A percentile compares a stretch with the other conserved stretches of the same genome.
Evolutionary conservation across 2,329 filamentous ascomycete genomes (phyloP).

Genomic region (Sphaerostilbella broomeana): DNA sequence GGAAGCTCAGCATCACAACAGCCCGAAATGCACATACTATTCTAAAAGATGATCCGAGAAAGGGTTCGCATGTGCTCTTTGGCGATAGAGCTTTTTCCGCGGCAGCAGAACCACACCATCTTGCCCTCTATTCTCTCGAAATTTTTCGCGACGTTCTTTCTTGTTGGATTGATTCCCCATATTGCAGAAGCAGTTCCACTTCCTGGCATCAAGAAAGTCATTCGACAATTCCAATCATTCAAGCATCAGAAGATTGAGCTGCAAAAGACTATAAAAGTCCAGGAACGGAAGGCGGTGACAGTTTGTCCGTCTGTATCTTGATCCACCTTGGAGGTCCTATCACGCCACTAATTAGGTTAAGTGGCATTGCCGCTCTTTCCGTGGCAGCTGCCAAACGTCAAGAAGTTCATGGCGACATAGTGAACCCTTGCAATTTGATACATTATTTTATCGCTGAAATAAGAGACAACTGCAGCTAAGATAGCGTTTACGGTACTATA

Average conservation of each 20-base stretch:
- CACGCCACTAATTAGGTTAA: conserved; percentile 1
- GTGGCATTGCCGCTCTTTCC: neutral
- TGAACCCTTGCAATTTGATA: too few species aligned
- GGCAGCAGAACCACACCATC: conserved; percentile 59
- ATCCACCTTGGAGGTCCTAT: too few species aligned
- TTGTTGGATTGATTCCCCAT: conserved; percentile 41
- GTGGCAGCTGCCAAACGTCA: too few species aligned
- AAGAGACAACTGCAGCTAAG: too few species aligned
- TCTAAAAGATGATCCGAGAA: conserved; percentile 88
- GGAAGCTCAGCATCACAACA: neutral
- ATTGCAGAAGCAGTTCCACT: neutral
- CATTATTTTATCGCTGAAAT: too few species aligned
- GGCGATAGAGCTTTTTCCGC: conserved; percentile 92
- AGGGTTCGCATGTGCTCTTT: conserved; percentile 94
- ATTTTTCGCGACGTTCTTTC: conserved; percentile 59
- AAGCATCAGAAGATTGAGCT: too few species aligned
- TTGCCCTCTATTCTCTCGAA: conserved; percentile 49
- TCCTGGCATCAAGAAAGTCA: too few species aligned
- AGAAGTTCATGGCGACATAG: too few species aligned
- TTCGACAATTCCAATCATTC: too few species aligned
- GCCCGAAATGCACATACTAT: conserved; percentile 56
- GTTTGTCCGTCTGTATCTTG: too few species aligned
- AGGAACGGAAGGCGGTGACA: conserved; percentile 27
- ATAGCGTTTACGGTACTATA: too few species aligned
- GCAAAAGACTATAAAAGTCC: too few species aligned